Evolutionary conservation across 2,329 filamentous ascomycete genomes (phyloP), one percentile per base, ranked within the genome.

Genomic region (Talaromyces sp.): DNA sequence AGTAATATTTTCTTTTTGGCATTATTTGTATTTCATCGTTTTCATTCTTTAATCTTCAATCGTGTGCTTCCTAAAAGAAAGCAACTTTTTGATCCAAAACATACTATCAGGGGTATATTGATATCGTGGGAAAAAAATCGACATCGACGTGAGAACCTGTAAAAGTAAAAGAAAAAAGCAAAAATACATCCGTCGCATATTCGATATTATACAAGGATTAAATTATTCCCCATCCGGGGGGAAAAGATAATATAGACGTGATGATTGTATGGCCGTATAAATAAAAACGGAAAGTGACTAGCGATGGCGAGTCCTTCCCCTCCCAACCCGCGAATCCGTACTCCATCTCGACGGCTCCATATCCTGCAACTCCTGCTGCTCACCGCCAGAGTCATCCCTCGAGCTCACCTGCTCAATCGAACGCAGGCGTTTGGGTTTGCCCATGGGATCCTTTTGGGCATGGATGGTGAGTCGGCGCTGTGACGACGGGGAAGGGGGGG

Each of bases 331-430:
- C 50, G 58, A 56, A 11, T 57, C 58, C 32, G n/a, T 57, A 27
- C 55, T 61, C 59, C 59, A 61, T 19, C 59, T 57, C 46, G 59
- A 54, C 32, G 32, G 46, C 8, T 54, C 55, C 19, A 61, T 21
- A 24, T 51, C 56, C 38, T 55, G 59, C 26, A 58, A 21, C 6
- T 61, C 55, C 26, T 58, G 54, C 21, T 58, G 54, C 10, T 61
- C 59, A 26, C 11, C 19, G 5, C n/a, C 31, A 2, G 49, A 60
- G 46, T 60, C 19, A 11, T 14, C 24, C 21, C 13, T 19, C 4
- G 56, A 53, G 46, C 43, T 24, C 13, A 61, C 52, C 3, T 50
- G 55, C 27, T 61, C 59, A 24, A 53, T 55, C 11, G 59, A 61
- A 11, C 29, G 46, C 19, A 58, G 32, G 27, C 59, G 52, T 51